A percentile compares a stretch with the other conserved stretches of the same genome.
Conservation (phyloP, 176 grass and related monocot species). For the Carex cristatella region DNA sequence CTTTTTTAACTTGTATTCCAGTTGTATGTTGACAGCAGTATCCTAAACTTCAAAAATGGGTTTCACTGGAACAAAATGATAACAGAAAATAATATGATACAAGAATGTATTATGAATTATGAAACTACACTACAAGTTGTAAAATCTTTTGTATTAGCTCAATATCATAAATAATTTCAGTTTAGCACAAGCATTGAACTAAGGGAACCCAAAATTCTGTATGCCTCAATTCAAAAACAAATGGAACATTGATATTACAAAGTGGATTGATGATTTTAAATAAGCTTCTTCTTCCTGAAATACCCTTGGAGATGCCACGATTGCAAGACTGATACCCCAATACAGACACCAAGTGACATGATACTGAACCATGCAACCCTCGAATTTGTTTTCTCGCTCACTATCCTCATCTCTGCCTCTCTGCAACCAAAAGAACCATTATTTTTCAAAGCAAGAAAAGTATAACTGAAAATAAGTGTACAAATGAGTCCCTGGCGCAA, state of each 20-base stretch:
- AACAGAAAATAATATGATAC: neutral
- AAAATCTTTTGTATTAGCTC: neutral
- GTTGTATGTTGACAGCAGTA: too few species aligned
- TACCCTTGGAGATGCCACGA: slow-evolving; percentile 72
- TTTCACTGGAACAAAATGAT: neutral
- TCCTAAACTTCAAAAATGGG: neutral
- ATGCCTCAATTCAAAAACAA: slow-evolving; percentile 23
- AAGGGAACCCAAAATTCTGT: slow-evolving; percentile 26
- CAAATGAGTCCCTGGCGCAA: neutral
- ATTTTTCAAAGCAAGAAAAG: slow-evolving; percentile 2
- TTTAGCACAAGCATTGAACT: slow-evolving; percentile 12
- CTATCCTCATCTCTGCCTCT: slow-evolving; percentile 73
- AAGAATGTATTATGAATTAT: neutral
- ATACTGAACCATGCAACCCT: slow-evolving; percentile 84
- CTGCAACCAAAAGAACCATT: slow-evolving; percentile 41
- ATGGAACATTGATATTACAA: slow-evolving; percentile 17
- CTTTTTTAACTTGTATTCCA: neutral
- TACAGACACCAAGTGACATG: slow-evolving; percentile 67
- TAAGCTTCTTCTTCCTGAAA: slow-evolving; percentile 92
- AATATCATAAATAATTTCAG: slow-evolving; percentile 18
- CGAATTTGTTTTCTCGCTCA: slow-evolving; percentile 72
- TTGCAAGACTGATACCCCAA: slow-evolving; percentile 60
- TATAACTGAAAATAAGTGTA: neutral
- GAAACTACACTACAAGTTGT: neutral
- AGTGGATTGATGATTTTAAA: slow-evolving; percentile 30